Evolutionary conservation across 257 asterid species (phyloP), one percentile per base, ranked within the genome.

Genomic region (Coffea eugenioides): DNA sequence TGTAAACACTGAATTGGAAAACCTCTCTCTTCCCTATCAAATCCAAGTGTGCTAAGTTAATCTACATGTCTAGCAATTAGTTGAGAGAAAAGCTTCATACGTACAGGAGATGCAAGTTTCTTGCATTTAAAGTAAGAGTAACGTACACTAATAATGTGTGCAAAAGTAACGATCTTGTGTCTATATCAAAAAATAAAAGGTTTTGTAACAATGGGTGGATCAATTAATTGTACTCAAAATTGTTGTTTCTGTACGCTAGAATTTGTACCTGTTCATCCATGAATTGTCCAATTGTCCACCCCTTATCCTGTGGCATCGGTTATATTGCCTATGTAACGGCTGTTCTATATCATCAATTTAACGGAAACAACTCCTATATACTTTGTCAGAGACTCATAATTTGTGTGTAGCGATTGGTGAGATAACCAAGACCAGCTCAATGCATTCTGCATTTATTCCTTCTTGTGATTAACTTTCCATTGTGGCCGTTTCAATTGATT

Each of bases 271-370:
- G 3, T 59, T 59, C 6, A 75, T 39, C 52, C 69, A 43, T 62
- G 0, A 67, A 52, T 31, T 75, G 0, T 31, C 41, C 75, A 71
- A 21, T 15, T 39, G 1, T 46, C 25, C 73, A 39, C 25, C 25
- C 86, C 79, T 80, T 76, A 83, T 80, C 84, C 52, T 25, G 25
- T 76, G 41, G 72, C 86, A 71, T 76, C 69, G 83, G 78, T 83
- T 31, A 13, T 7, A 71, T 65, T 52, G 73, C 76, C 82, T 65
- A 82, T 45, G 31, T 71, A 72, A 81, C 78, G 67, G 62, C 46
- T 36, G 18, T 15, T 70, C 41, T 46, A 6, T 41, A 31, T 18
- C 25, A 27, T 13, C 14, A 31, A 65, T 67, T 68, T 72, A 80
- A 79, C 75, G 20, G 70, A 83, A 61, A 72, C 16, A 70, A 52